These are phyloP conservation scores for Rhodomyrtus psidioides DNA, from an alignment of 441 rosid genomes.

Conservation along the genomic window DNA sequence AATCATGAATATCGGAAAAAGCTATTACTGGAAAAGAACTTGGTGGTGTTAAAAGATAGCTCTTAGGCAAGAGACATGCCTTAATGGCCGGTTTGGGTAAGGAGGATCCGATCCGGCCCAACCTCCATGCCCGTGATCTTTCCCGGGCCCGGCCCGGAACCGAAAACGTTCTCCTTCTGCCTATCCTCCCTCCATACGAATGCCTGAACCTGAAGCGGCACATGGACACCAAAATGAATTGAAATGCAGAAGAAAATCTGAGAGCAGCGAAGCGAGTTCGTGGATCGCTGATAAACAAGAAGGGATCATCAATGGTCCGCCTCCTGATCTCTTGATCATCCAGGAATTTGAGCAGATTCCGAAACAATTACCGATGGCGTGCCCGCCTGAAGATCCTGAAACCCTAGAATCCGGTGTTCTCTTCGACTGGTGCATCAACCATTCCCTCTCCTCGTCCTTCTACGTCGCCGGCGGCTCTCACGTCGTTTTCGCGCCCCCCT, in stretches of 20 bases:
- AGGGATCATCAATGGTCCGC: background rate
- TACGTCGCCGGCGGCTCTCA: background rate
- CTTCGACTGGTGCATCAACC: background rate
- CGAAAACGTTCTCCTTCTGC: background rate
- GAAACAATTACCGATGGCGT: background rate
- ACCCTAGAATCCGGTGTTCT: background rate
- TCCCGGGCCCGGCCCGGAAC: background rate
- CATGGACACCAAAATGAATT: background rate
- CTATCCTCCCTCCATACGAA: background rate
- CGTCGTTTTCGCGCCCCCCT: background rate
- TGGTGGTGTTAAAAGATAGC: background rate
- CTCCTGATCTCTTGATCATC: background rate
- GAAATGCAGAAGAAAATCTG: too few relatives aligned
- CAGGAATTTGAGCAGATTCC: background rate
- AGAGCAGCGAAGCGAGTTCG: background rate
- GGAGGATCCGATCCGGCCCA: background rate
- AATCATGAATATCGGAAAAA: background rate
- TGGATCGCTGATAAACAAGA: background rate
- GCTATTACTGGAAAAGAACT: background rate
- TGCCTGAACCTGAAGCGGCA: background rate
- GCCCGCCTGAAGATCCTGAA: background rate
- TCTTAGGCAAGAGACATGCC: background rate
- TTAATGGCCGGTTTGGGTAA: background rate
- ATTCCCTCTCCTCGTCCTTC: background rate
- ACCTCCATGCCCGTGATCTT: background rate